Percentiles rank a stretch among this genome's conserved stretches.
Evolutionary conservation across 2,329 filamentous ascomycete genomes (phyloP).

Genomic region (Colletotrichum salicis): DNA sequence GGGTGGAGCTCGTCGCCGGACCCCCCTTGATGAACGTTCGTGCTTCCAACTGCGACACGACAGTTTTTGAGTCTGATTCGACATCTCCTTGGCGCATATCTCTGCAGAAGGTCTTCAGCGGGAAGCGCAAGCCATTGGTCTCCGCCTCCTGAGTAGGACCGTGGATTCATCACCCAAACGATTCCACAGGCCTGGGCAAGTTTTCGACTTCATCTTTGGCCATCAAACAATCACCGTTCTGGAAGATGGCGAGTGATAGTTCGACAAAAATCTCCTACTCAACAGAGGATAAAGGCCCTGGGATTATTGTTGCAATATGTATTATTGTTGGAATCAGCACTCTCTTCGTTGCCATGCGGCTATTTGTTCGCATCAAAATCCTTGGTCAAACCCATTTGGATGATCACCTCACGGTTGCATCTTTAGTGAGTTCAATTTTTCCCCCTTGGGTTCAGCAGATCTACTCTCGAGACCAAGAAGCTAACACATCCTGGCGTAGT

Average conservation of each 20-base stretch:
- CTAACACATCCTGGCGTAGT: not conserved
- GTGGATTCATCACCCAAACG: too few species aligned
- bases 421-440: not conserved
- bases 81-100: not conserved
- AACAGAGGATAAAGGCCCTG: slow-evolving; percentile 1
- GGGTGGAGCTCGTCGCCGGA: not conserved
- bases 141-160: too few species aligned
- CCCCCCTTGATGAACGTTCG: not conserved
- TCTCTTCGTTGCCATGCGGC: not conserved
- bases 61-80: not conserved
- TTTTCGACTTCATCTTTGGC: not conserved
- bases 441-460: too few species aligned
- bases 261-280: not conserved
- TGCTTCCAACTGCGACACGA: not conserved
- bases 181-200: too few species aligned
- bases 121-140: not conserved
- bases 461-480: too few species aligned
- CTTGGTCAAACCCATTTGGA: slow-evolving; percentile 7
- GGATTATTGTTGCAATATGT: not conserved
- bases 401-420: not conserved
- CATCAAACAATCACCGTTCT: not conserved
- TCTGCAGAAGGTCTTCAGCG: not conserved
- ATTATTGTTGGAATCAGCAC: slow-evolving; percentile 10
- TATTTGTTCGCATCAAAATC: slow-evolving; percentile 10
- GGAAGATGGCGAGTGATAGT: not conserved